Percentiles rank a stretch among this genome's conserved stretches.
These are phyloP conservation scores for Cladorrhinum sp. DNA, from an alignment of 2,329 filamentous ascomycete species.

Conservation along the genomic window DNA sequence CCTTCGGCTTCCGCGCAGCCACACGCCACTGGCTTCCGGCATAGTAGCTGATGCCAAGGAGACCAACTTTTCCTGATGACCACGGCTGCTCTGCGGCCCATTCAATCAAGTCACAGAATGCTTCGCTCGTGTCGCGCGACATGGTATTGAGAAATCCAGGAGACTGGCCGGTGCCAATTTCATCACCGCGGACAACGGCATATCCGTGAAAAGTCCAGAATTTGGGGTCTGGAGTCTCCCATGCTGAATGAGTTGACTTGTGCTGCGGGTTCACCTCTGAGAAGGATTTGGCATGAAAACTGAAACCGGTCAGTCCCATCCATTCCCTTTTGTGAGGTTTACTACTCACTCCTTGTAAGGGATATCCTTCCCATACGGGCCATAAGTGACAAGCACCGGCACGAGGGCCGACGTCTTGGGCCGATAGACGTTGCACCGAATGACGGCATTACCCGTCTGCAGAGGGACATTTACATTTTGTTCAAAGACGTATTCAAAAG, in stretches of 20 bases:
- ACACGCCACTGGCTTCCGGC: conserved; percentile 46
- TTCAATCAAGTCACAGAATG: conserved; percentile 48
- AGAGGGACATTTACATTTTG: conserved; percentile 32
- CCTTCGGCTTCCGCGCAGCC: conserved; percentile 45
- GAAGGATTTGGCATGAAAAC: conserved; percentile 41
- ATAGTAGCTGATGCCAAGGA: conserved; percentile 49
- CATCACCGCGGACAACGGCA: conserved; percentile 52
- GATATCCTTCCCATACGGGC: conserved; percentile 72
- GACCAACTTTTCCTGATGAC: conserved; percentile 46
- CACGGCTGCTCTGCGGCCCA: conserved; percentile 47
- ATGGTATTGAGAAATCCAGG: conserved; percentile 48
- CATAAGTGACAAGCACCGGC: conserved; percentile 68
- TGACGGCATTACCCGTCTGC: conserved; percentile 25
- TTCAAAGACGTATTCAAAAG: conserved; percentile 18
- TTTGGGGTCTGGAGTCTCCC: conserved; percentile 57
- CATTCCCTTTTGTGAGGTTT: background rate
- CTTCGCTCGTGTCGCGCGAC: conserved; percentile 46
- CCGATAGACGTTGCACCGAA: conserved; percentile 32
- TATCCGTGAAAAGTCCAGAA: conserved; percentile 56
- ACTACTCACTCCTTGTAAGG: conserved; percentile 43
- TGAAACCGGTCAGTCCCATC: conserved; percentile 12
- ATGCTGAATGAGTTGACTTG: conserved; percentile 51
- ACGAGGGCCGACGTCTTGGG: conserved; percentile 20
- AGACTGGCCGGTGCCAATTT: conserved; percentile 47
- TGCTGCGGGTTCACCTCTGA: conserved; percentile 53